Evolutionary conservation across 2,329 filamentous ascomycete species (phyloP), one percentile per base, ranked within the genome.

Genomic region (Alternaria brassicae): DNA sequence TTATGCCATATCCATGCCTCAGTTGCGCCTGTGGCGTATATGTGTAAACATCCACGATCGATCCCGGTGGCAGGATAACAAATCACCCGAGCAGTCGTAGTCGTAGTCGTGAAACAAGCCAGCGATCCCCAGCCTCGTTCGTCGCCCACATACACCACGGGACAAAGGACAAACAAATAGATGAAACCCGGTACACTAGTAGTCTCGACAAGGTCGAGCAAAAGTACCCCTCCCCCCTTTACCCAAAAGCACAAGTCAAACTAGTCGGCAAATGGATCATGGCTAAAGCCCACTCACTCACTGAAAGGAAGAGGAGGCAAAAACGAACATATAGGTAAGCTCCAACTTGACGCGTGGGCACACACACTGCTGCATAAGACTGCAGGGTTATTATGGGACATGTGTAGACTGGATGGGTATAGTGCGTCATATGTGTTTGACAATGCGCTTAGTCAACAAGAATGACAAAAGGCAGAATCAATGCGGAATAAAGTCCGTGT

Each of bases 391-490:
- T n/a, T n/a, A n/a, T n/a, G n/a, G n/a, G n/a, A n/a, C n/a, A n/a
- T n/a, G n/a, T n/a, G n/a, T n/a, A n/a, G n/a, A n/a, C n/a, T n/a
- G n/a, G n/a, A n/a, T n/a, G n/a, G 21, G 32, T 17, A 50, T 37
- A 25, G 30, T 34, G 47, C 32, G 25, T 50, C 47, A 37, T 17
- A 15, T 36, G 30, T 50, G 47, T 50, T 34, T 50, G 47, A 50
- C 13, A 6, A 50, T 50, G n/a, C 25, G 30, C 19, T 15, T 15
- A 15, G 15, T 32, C 12, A 32, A 15, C 30, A 13, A 32, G 3
- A 4, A 27, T 7, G 7, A 27, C 4, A 27, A 27, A 27, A 7
- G 25, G 44, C 44, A 28, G 44, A 47, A 32, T 9, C 8, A 21
- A 6, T 4, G 36, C 36, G 17, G 36, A 19, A 19, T 7, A 8